Evolutionary conservation across 2,329 filamentous ascomycete species (phyloP).

Genomic region (Massarina eburnea): DNA sequence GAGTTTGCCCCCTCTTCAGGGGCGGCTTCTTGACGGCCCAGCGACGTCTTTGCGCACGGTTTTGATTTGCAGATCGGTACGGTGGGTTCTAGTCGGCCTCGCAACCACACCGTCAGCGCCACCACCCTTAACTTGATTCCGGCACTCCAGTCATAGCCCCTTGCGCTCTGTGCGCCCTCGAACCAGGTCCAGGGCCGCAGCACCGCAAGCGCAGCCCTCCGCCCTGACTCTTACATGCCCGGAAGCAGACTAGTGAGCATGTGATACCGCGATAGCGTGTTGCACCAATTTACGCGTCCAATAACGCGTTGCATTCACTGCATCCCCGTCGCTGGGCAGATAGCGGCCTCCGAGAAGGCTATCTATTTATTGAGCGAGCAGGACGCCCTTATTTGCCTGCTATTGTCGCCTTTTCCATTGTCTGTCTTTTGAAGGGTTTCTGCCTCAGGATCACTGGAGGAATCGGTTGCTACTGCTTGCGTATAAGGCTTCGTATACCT

Average conservation of each 20-base stretch:
- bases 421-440: constrained; percentile 12
- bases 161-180: constrained; percentile 24
- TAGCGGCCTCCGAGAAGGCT: constrained; percentile 34
- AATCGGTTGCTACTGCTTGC: constrained; percentile 20
- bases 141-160: constrained; percentile 33
- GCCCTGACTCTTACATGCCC: constrained; percentile 28
- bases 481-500: constrained; percentile 24
- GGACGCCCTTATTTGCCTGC: constrained; percentile 26
- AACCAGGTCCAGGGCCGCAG: constrained; percentile 20
- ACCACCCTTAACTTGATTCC: constrained; percentile 22
- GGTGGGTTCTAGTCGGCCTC: constrained; percentile 15
- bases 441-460: constrained; percentile 33
- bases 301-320: constrained; percentile 32
- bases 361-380: constrained; percentile 37
- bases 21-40: constrained; percentile 21
- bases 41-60: constrained; percentile 9
- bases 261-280: constrained; percentile 43
- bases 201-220: constrained; percentile 6
- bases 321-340: constrained; percentile 28
- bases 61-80: constrained; percentile 29
- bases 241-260: constrained; percentile 26
- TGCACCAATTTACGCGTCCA: constrained; percentile 34
- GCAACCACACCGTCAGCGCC: constrained; percentile 15
- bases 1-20: constrained; percentile 25
- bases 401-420: constrained; percentile 27